Evolutionary conservation across 352 stramenopile species (phyloP), one percentile per base, ranked within the genome.

Genomic region (Blastocystis sp.): DNA sequence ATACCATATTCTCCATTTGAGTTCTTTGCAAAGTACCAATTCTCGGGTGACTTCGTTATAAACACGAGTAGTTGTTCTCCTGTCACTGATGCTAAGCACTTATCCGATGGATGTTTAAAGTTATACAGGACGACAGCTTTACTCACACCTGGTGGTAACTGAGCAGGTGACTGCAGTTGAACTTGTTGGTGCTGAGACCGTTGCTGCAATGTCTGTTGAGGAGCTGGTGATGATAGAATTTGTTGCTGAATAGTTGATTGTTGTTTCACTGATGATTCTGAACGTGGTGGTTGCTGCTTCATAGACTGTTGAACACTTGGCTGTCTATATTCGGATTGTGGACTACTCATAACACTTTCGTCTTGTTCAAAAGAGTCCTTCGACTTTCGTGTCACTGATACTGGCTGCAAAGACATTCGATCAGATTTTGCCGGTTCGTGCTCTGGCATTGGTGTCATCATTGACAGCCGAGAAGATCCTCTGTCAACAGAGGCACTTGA

Each of bases 11-110:
- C 19, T 51, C 66, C 66, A 15, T 30, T 53, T 4, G 35, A 24
- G 33, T 78, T 78, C 66, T 11, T 53, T 5, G 33, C 37, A 33
- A 53, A 51, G n/a, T 78, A 78, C 66, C 66, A 78, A 27, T 78
- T 37, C 17, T 24, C 37, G 4, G n/a, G 33, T 15, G 66, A 78
- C 44, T 78, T 78, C 9, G 53, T 4, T 5, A 78, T 30, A 19
- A 9, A 78, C 17, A 78, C 37, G 15, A 27, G 27, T 5, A 78
- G 37, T 48, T 37, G 9, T 30, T 78, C 66, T 53, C 66, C 66
- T 3, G 9, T 53, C 17, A 24, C 24, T 22, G 66, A 24, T 15
- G n/a, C 33, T 22, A 78, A 24, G n/a, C 66, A 78, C 17, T 51
- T 30, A 2, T 42, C 24, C 6, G 53, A 30, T n/a, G 27, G 27